These are phyloP conservation scores for Kokia cookei DNA, from an alignment of 441 rosid genomes.

Conservation along the genomic window DNA sequence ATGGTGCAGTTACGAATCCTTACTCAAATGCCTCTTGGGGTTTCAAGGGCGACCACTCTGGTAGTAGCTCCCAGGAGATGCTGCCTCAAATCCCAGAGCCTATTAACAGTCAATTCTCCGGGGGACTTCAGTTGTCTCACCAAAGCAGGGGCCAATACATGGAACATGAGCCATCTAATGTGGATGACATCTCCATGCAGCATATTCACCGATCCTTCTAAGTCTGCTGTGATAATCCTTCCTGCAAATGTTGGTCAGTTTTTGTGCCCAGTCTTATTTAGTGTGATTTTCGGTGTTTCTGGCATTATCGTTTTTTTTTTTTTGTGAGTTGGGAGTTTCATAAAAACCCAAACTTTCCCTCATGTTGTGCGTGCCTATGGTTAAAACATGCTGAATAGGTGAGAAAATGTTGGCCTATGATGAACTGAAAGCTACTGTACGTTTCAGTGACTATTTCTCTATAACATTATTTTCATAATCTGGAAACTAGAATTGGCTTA, in stretches of 20 bases:
- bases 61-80: constrained; percentile 24
- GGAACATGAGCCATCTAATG: constrained; percentile 54
- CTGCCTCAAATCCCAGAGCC: constrained; percentile 48
- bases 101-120: constrained; percentile 31
- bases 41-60: constrained; percentile 36
- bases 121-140: constrained; percentile 43
- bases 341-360: neutral
- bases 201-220: constrained; percentile 68
- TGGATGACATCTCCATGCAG: constrained; percentile 46
- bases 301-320: neutral
- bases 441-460: neutral
- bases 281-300: neutral
- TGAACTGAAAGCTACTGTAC: neutral
- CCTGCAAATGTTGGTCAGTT: neutral
- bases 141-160: constrained; percentile 49
- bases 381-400: neutral
- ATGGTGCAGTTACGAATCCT: constrained; percentile 22
- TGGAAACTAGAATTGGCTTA: too few relatives aligned
- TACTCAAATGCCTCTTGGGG: constrained; percentile 50
- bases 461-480: too few relatives aligned
- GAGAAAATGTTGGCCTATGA: neutral
- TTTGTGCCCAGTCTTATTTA: neutral
- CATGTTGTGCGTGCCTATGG: neutral
- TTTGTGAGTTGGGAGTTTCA: neutral
- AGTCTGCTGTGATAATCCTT: neutral